Conservation (phyloP, 495 filamentous ascomycete species). For the Corynascus novoguineensis region DNA sequence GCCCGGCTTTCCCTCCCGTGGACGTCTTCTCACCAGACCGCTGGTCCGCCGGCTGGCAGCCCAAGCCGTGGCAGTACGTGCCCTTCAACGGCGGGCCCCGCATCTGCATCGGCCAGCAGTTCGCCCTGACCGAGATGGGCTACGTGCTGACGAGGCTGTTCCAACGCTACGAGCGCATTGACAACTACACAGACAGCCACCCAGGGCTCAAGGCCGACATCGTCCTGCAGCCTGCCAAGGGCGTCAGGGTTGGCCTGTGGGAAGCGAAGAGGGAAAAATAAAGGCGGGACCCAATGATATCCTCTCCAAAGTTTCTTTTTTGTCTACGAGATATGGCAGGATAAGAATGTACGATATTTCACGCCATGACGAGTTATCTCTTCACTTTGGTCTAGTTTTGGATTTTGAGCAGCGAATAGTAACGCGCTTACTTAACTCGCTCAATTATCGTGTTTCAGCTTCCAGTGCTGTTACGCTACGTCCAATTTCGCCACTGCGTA, state of each 20-base stretch:
- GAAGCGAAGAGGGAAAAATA: constrained; percentile 29
- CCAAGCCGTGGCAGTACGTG: constrained; percentile 63
- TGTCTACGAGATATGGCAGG: too few relatives aligned
- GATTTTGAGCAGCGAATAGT: not conserved
- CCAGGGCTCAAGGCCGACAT: constrained; percentile 60
- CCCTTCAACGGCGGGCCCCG: constrained; percentile 79
- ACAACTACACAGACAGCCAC: constrained; percentile 45
- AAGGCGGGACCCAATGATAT: too few relatives aligned
- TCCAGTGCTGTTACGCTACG: not conserved
- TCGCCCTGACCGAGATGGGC: constrained; percentile 74
- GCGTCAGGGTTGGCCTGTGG: constrained; percentile 57
- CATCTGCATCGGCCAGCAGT: constrained; percentile 84
- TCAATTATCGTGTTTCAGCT: not conserved
- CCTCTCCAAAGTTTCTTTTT: too few relatives aligned
- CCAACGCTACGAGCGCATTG: constrained; percentile 59
- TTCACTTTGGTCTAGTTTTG: not conserved
- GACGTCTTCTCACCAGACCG: constrained; percentile 64
- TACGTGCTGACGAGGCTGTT: constrained; percentile 68
- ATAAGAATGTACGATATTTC: not conserved
- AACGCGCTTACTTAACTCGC: not conserved
- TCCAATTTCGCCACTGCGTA: not conserved
- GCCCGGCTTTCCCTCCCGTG: constrained; percentile 46
- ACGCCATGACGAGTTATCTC: not conserved
- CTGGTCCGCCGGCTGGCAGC: constrained; percentile 62
- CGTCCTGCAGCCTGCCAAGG: constrained; percentile 57